A percentile compares a stretch with the other conserved stretches of the same genome.
Conservation (phyloP, 192 early-diverging fungal genomes). For the Coemansia sp. region DNA sequence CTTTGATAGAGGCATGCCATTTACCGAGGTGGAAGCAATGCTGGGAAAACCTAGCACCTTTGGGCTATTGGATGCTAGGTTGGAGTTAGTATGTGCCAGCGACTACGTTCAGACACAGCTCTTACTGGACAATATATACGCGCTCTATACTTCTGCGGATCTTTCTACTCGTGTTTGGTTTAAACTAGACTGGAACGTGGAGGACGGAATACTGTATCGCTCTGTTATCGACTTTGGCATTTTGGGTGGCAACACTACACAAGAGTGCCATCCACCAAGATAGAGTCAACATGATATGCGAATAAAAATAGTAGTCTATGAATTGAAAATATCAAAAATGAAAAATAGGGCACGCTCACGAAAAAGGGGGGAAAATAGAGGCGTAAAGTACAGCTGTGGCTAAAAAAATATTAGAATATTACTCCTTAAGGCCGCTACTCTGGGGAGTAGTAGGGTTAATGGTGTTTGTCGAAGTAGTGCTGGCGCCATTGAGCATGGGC, state of each 20-base stretch:
- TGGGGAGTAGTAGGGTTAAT: slow-evolving; percentile 31
- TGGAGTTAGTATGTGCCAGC: no score
- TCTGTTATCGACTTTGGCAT: background rate
- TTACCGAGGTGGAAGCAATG: no score
- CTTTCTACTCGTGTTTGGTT: background rate
- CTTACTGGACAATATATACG: no score
- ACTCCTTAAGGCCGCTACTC: slow-evolving; percentile 21
- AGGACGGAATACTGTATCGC: background rate
- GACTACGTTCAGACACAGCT: no score
- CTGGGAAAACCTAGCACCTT: no score
- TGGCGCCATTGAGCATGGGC: background rate
- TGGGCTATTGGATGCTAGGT: no score
- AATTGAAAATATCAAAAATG: background rate
- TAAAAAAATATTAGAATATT: background rate
- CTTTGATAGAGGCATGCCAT: no score
- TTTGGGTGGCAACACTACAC: no score
- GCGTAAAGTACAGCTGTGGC: background rate
- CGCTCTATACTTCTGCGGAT: no score
- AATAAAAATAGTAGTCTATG: background rate
- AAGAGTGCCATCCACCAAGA: background rate
- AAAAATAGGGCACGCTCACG: background rate
- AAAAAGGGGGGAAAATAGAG: background rate
- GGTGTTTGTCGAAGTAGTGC: slow-evolving; percentile 12
- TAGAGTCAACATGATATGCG: background rate
- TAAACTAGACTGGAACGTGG: background rate